Conservation (phyloP, 495 filamentous ascomycete species). For the Neurospora africana region DNA sequence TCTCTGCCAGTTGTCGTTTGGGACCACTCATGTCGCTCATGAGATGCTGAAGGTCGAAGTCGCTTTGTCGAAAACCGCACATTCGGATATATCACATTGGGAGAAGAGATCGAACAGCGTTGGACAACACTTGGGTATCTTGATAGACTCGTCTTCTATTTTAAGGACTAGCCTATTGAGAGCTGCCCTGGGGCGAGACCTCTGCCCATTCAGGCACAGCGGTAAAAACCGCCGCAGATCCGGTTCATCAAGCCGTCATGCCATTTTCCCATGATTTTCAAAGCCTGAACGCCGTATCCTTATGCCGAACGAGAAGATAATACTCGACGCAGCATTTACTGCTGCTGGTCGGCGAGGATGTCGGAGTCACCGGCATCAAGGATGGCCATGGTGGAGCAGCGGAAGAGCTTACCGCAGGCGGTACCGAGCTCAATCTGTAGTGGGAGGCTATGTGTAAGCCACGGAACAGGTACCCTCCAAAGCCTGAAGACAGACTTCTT, state of each 20-base stretch:
- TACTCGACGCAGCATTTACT: conserved; percentile 33
- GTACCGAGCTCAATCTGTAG: conserved; percentile 90
- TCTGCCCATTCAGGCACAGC: conserved; percentile 2
- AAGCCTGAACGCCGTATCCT: conserved; percentile 32
- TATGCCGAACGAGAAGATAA: conserved; percentile 12
- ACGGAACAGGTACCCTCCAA: conserved; percentile 68
- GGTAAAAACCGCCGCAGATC: neutral
- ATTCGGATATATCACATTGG: neutral
- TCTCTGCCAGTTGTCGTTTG: neutral
- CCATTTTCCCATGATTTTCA: conserved; percentile 10
- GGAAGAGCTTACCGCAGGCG: conserved; percentile 45
- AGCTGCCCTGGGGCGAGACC: conserved; percentile 5
- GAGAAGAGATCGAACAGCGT: neutral
- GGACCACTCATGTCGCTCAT: neutral
- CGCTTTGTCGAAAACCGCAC: neutral
- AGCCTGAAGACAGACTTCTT: conserved; percentile 64
- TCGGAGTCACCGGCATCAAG: conserved; percentile 97
- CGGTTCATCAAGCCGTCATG: conserved; percentile 14
- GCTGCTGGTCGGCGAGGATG: conserved; percentile 65
- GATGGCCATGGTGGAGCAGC: conserved; percentile 89
- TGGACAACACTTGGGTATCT: conserved; percentile 1
- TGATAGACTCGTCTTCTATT: conserved; percentile 3
- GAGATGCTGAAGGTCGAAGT: neutral
- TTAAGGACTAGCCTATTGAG: conserved; percentile 17
- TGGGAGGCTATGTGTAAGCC: conserved; percentile 30